Conservation (phyloP, 2,329 filamentous ascomycete genomes). For the Fusarium newnesense region DNA sequence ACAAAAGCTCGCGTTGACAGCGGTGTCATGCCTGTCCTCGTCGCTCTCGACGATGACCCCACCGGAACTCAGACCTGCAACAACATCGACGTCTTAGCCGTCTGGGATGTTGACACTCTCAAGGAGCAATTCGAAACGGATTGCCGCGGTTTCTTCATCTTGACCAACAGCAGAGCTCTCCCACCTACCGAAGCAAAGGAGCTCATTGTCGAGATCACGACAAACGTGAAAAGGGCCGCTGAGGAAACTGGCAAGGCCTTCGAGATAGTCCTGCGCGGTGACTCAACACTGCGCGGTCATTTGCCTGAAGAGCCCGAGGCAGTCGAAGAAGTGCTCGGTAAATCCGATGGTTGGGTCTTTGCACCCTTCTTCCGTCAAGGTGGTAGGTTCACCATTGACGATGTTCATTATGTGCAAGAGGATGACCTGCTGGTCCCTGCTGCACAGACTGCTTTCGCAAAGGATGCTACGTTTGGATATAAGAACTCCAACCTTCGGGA, state of each 20-base stretch:
- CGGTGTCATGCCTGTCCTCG: background rate
- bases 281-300: background rate
- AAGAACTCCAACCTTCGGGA: slow-evolving; percentile 56
- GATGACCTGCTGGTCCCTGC: accelerated
- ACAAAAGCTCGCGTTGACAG: background rate
- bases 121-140: background rate
- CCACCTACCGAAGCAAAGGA: background rate
- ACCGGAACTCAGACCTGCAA: slow-evolving; percentile 72
- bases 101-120: slow-evolving; percentile 61
- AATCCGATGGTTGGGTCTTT: background rate
- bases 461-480: slow-evolving; percentile 68
- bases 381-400: background rate
- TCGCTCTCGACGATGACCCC: slow-evolving; percentile 64
- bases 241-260: background rate
- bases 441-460: slow-evolving; percentile 51
- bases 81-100: slow-evolving; percentile 64
- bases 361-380: background rate
- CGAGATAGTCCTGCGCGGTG: background rate
- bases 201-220: background rate
- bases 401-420: background rate
- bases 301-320: background rate
- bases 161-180: background rate
- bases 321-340: background rate
- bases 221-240: background rate
- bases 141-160: background rate